phyloP scores from a whole-genome alignment of 1,139 yeast species.

The Cylindricascospora bacillispora region DNA sequence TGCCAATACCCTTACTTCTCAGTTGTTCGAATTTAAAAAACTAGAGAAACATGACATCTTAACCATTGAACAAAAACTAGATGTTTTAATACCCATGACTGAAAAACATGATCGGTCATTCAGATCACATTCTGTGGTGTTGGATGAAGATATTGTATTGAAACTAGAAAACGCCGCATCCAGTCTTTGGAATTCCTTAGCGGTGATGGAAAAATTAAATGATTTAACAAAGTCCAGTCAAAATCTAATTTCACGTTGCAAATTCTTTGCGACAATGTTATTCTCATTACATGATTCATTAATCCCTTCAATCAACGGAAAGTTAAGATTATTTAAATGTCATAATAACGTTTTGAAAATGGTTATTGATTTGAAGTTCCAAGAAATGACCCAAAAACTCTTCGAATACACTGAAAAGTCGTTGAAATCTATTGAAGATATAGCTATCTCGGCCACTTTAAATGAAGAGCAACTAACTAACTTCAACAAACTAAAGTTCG shows the following conservation, averaged over 20 bases:
- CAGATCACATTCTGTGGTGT: slow-evolving; percentile 7
- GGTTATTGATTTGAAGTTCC: slow-evolving; percentile 4
- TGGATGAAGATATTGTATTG: slow-evolving; percentile 8
- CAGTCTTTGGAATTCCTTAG: slow-evolving; percentile 16
- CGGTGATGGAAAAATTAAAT: slow-evolving; percentile 8
- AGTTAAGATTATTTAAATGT: slow-evolving; percentile 13
- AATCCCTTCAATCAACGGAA: slow-evolving; percentile 4
- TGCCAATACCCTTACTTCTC: slow-evolving; percentile 14
- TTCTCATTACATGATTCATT: slow-evolving; percentile 13
- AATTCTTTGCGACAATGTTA: slow-evolving; percentile 13
- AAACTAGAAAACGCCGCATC: slow-evolving; percentile 16
- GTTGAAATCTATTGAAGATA: slow-evolving; percentile 6
- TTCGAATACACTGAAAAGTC: too few relatives aligned
- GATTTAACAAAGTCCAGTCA: slow-evolving; percentile 1
- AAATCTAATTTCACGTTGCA: slow-evolving; percentile 8
- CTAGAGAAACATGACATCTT: slow-evolving; percentile 4
- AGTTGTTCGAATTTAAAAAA: slow-evolving; percentile 5
- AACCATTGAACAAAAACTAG: slow-evolving; percentile 9
- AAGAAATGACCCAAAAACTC: slow-evolving; percentile 8
- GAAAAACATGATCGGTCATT: slow-evolving; percentile 16
- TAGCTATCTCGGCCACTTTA: neutral
- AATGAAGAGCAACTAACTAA: slow-evolving; percentile 2
- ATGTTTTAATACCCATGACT: slow-evolving; percentile 12
- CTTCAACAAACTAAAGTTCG: slow-evolving; percentile 9
- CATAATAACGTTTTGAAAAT: slow-evolving; percentile 9